Conservation (phyloP, 1,284 basidiomycete genomes). For the Thecaphora thlaspeos region DNA sequence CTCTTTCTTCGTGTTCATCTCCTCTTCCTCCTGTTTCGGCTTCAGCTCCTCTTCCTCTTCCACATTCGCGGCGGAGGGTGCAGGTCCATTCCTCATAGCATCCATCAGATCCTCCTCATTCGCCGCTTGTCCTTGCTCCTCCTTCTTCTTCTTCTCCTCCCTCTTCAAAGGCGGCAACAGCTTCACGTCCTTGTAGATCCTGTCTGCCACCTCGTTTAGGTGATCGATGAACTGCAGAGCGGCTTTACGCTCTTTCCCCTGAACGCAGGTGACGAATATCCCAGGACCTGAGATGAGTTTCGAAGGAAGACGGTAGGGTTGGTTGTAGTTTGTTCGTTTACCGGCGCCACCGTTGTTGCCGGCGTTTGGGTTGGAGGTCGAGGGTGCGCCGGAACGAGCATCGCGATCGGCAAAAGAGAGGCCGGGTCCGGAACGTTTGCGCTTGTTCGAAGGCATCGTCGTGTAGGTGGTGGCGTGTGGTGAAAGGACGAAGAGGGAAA, state of each 20-base stretch:
- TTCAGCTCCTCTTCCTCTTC: not conserved
- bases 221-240: slow-evolving; percentile 47
- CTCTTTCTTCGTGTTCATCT: not conserved
- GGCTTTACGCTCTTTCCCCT: slow-evolving; percentile 49
- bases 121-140: no score
- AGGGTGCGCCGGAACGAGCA: slow-evolving; percentile 1
- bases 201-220: slow-evolving; percentile 43
- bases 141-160: not conserved
- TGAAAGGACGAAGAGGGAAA: not conserved
- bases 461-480: not conserved
- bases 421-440: slow-evolving; percentile 30
- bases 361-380: not conserved
- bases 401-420: slow-evolving; percentile 14
- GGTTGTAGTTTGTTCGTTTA: slow-evolving; percentile 8
- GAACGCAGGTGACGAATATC: slow-evolving; percentile 46
- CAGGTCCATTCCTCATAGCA: slow-evolving; percentile 32
- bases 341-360: slow-evolving; percentile 15
- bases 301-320: slow-evolving; percentile 20
- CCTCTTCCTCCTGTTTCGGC: not conserved
- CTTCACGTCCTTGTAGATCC: slow-evolving; percentile 36
- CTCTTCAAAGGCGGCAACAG: slow-evolving; percentile 4
- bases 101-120: slow-evolving; percentile 33
- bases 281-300: slow-evolving; percentile 36
- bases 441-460: slow-evolving; percentile 23
- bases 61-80: not conserved